Evolutionary conservation across 176 grass and related monocot genomes (phyloP), one percentile per base, ranked within the genome.

Genomic region (Zizania latifolia): DNA sequence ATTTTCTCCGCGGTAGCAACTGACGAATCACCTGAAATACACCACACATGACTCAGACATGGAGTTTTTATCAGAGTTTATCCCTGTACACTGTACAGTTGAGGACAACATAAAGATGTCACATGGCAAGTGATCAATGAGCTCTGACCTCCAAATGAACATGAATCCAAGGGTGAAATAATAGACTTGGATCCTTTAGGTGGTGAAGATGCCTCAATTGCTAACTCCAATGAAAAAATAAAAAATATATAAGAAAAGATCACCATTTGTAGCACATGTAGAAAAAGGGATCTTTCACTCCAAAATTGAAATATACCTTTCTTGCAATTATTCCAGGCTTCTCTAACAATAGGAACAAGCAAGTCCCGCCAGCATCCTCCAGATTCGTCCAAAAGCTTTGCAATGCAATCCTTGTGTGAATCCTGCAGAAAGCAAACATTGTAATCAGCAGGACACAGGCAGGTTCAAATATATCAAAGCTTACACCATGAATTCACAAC

Each of bases 311-410:
- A 69, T 83, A 15, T 86, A 92, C 96, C 96, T 92, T 89, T 92
- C 86, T 92, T 99, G 87, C 92, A 99, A 48, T 83, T 90, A 46
- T 57, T 92, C 96, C 92, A 99, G 62, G 81, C 79, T 78, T 95
- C 89, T 75, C 88, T 88, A 79, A 99, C n/a, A 60, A 90, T 82
- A 71, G 92, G 78, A 67, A 90, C 74, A 50, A 99, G 82, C 72
- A 95, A 80, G 83, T 92, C 96, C 2, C 89, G 84, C 96, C 96
- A 99, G 53, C 84, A 79, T 86, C 89, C 96, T 88, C 75, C 90
- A 68, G 72, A 86, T 89, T 90, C 96, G 39, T 73, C 82, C 21
- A 82, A 86, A 62, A 99, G 79, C 50, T 74, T 95, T 78, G 55
- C 56, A 76, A 82, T 90, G 76, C 29, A 82, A 22, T 80, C 82